phyloP scores from a whole-genome alignment of 2,329 filamentous ascomycete genomes.

The Fusarium chlamydosporum region DNA sequence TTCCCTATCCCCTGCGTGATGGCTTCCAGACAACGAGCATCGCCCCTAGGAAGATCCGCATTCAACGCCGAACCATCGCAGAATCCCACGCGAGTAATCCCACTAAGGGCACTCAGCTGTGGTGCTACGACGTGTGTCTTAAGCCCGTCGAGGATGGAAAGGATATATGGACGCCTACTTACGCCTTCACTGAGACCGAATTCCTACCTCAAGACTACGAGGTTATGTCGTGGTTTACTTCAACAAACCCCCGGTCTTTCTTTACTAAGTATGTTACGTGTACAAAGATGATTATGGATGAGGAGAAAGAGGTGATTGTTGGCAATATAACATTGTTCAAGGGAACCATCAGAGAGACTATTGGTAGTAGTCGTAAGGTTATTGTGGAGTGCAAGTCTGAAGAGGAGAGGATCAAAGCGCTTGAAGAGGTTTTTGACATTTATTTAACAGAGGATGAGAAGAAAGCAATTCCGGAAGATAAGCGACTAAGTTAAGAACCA shows the following conservation, averaged over 20 bases:
- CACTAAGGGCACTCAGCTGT: not conserved
- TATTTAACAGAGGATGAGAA: not conserved
- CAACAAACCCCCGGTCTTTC: not conserved
- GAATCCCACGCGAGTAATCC: not conserved
- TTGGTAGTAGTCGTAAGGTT: not conserved
- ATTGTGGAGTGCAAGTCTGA: not conserved
- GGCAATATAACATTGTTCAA: conserved; percentile 1
- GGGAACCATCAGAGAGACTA: not conserved
- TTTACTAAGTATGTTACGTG: not conserved
- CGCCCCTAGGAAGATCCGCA: not conserved
- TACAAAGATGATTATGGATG: conserved; percentile 4
- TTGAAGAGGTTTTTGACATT: not conserved
- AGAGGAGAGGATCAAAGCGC: not conserved
- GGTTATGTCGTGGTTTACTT: conserved; percentile 15
- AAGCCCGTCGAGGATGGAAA: not conserved
- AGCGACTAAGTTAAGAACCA: not conserved
- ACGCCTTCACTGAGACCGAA: conserved; percentile 1
- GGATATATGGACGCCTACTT: not conserved
- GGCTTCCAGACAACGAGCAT: conserved; percentile 1
- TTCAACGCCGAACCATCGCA: not conserved
- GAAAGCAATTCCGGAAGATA: not conserved
- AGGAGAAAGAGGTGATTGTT: not conserved
- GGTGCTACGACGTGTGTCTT: conserved; percentile 10
- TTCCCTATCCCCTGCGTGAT: not conserved
- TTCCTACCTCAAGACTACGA: conserved; percentile 7